Base-by-base conservation (phyloP, 2,329 filamentous ascomycete genomes). In the Monosporascus sp. region DNA sequence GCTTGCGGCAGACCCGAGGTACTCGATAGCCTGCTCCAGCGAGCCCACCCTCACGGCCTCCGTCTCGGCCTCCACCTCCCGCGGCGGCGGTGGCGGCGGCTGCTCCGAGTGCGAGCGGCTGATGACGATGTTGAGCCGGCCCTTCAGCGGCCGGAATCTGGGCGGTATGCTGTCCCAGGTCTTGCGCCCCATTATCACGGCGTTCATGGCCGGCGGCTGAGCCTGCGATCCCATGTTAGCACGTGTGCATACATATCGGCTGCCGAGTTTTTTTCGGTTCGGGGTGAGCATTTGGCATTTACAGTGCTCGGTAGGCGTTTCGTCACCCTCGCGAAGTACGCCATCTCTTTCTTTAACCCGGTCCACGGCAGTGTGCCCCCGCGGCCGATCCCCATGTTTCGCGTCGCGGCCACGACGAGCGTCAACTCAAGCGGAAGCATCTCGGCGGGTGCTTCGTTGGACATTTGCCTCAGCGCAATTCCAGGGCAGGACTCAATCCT, bases 161-260 rank as follows among this genome's bases (percentile, higher is more conserved):
- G 77, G 67, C 2, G 94, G 93, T 55, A 99, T 93, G 59, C 86
- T 90, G 50, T 96, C 90, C 87, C 93, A 99, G 0, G 94, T 99
- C 72, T 95, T 97, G 66, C 94, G 88, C 55, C 94, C 94, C 94
- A 99, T 99, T 62, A 99, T 87, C 50, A 97, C 89, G 18, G 89
- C 88, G 70, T 92, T 93, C 60, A 74, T 54, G 43, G 73, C 61
- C 0, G 66, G 58, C 7, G 70, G 54, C 2, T 71, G 62, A 4
- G 64, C 56, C 71, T 73, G 48, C 8, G 47, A 47, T 27, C 36
- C 54, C 20, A 50, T 51, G 22, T 48, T 43, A 14, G 31, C n/a
- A 27, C 15, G 1, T 7, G 2, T 35, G 24, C 36, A 7, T 31
- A 22, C 14, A 48, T 14, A 31, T 25, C 5, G 11, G 31, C 31